phyloP scores from a whole-genome alignment of 2,329 filamentous ascomycete genomes.

The Ophiostoma fasciatum region DNA sequence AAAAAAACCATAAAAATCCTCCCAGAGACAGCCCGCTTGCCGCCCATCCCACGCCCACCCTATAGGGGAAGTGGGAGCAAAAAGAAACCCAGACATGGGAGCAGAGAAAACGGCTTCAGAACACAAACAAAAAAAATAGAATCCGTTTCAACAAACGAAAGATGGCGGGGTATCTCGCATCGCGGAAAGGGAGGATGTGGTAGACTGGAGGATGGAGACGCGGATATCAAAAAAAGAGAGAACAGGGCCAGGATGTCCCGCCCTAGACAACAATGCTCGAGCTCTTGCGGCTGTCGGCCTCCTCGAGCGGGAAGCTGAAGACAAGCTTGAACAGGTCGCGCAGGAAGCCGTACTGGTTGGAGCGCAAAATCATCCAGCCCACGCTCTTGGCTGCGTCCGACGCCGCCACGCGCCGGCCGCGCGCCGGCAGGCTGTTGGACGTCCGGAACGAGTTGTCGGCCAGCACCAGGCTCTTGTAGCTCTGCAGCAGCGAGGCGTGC shows the following conservation, averaged over 20 bases:
- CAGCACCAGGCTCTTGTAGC: constrained; percentile 67
- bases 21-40: not conserved
- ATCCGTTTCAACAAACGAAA: not conserved
- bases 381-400: constrained; percentile 72
- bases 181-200: not conserved
- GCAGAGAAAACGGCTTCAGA: not conserved
- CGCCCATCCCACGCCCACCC: too few species aligned
- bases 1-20: not conserved
- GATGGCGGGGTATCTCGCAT: constrained; percentile 4
- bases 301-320: constrained; percentile 71
- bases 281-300: constrained; percentile 53
- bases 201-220: not conserved
- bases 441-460: constrained; percentile 53
- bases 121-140: not conserved
- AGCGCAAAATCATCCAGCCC: constrained; percentile 54
- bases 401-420: constrained; percentile 46
- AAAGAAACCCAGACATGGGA: too few species aligned
- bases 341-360: constrained; percentile 62
- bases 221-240: not conserved
- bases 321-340: constrained; percentile 71
- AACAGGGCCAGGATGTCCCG: too few species aligned
- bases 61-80: too few species aligned
- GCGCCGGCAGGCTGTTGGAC: constrained; percentile 36
- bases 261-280: constrained; percentile 42
- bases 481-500: constrained; percentile 57